Evolutionary conservation across 73 alveolate genomes (phyloP), one percentile per base, ranked within the genome.

Genomic region (Paramecium caudatum): DNA sequence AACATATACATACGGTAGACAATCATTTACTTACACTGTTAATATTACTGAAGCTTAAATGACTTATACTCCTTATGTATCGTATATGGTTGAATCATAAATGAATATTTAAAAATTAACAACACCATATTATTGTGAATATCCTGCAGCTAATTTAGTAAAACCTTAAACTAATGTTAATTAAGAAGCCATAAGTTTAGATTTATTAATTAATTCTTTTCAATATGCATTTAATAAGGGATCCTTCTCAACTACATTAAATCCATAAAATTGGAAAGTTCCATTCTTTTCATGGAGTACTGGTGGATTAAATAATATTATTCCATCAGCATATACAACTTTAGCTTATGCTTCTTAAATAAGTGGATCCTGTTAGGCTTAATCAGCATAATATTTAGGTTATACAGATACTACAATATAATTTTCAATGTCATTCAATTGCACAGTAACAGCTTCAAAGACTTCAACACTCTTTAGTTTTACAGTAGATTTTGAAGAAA

Each of bases 231-330:
- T 74, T 30, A 12, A 74, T 39, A 16, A 74, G 43, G 9, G 32
- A 19, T 74, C 36, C 47, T 41, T 37, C 19, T 13, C 16, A 15
- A 74, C 69, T 0, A 9, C 10, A 74, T 74, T 74, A 47, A 13
- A 9, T 16, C 12, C 43, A 4, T 10, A 0, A n/a, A 4, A 15
- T 23, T 74, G 88, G 88, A 74, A 74, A 27, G 46, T 74, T 74
- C 69, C 62, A 34, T 74, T 12, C 23, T 74, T 74, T 13, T 74
- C 88, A 12, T 74, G 88, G 88, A 74, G 9, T 37, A 74, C 88
- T 21, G 88, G 69, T 17, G 88, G 88, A 16, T 74, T 74, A 25
- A 16, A 74, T 6, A 21, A 45, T 41, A 43, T 74, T 6, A 74
- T 74, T 30, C 36, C 36, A 9, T 3, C 15, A 19, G 88, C 55